Evolutionary conservation across 306 rosid genomes (phyloP).

Genomic region (Lathyrus sativus): DNA sequence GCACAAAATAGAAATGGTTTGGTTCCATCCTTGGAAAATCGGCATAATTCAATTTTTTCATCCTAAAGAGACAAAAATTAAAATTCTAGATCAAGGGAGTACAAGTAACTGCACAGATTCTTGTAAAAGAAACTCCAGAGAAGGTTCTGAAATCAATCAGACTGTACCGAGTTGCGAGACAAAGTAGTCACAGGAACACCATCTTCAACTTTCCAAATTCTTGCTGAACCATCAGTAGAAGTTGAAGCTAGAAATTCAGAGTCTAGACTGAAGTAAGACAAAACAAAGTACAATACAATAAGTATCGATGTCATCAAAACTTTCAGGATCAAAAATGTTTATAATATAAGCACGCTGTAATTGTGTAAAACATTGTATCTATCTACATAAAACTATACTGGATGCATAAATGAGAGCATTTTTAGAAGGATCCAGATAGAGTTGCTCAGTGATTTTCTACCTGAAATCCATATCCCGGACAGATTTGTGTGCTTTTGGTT

Average conservation of each 20-base stretch:
- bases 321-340: slow-evolving; percentile 20
- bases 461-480: slow-evolving; percentile 90
- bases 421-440: slow-evolving; percentile 23
- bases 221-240: slow-evolving; percentile 87
- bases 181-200: slow-evolving; percentile 81
- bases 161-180: slow-evolving; percentile 69
- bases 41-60: slow-evolving; percentile 87
- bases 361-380: slow-evolving; percentile 23
- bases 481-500: slow-evolving; percentile 82
- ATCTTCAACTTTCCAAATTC: slow-evolving; percentile 84
- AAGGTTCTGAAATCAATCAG: slow-evolving; percentile 18
- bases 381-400: not conserved
- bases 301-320: slow-evolving; percentile 32
- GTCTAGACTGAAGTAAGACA: slow-evolving; percentile 66
- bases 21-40: slow-evolving; percentile 94
- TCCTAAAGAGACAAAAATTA: slow-evolving; percentile 51
- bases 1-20: slow-evolving; percentile 88
- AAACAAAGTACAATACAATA: slow-evolving; percentile 30
- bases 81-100: slow-evolving; percentile 21
- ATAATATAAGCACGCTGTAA: slow-evolving; percentile 12
- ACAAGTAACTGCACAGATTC: slow-evolving; percentile 15
- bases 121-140: not conserved
- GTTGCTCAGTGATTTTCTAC: slow-evolving; percentile 40
- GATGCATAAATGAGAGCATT: slow-evolving; percentile 4
- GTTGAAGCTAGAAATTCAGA: slow-evolving; percentile 89